Conservation (phyloP, 177 flowering plant genomes). For the Vitis hybrid region DNA sequence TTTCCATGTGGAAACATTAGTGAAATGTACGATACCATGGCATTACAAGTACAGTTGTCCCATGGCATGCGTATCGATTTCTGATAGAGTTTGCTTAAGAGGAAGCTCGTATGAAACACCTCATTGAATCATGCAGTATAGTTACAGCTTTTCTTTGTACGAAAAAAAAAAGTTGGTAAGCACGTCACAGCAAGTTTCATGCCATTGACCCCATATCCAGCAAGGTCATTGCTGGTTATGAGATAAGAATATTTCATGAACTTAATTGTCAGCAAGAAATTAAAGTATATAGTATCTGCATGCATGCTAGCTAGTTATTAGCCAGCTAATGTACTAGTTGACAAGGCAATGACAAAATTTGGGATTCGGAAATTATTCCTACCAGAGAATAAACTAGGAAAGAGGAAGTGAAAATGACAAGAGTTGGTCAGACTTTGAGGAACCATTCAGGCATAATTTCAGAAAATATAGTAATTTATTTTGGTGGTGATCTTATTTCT, state of each 20-base stretch:
- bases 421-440: background rate
- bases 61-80: background rate
- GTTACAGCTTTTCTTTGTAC: slow-evolving; percentile 8
- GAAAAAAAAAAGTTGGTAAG: background rate
- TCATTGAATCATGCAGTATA: background rate
- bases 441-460: too few relatives aligned
- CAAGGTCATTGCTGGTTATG: slow-evolving; percentile 14
- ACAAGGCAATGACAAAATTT: background rate
- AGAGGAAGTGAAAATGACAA: background rate
- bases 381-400: background rate
- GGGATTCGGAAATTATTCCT: background rate
- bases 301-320: background rate
- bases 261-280: background rate
- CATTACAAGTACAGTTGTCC: slow-evolving; percentile 7
- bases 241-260: background rate
- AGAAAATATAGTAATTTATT: too few relatives aligned
- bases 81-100: slow-evolving; percentile 2
- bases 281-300: background rate
- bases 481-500: too few relatives aligned
- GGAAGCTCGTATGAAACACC: background rate
- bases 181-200: background rate
- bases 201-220: slow-evolving; percentile 13
- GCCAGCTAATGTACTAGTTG: background rate
- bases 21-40: slow-evolving; percentile 2
- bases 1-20: background rate